Evolutionary conservation across 148 eudicot species (phyloP), one percentile per base, ranked within the genome.

Genomic region (Heliamphora exappendiculata): DNA sequence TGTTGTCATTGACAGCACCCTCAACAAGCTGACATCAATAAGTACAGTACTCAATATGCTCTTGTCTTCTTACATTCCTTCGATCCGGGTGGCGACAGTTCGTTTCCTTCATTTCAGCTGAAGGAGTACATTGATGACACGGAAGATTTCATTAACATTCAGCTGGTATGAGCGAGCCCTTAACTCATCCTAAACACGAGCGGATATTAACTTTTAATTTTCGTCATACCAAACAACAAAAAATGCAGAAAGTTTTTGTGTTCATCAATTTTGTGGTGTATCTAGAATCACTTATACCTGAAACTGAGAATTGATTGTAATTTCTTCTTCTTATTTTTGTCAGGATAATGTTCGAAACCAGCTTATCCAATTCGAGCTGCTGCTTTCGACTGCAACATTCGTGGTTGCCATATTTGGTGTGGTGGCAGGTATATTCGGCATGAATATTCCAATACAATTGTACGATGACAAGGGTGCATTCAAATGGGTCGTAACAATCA

Each of bases 81-180:
- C 13, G 29, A 60, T 60, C 29, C 29, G 65, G 65, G 29, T 60
- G 37, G 29, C 26, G 37, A 17, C n/a, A 14, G 47, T n/a, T 62
- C 60, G 64, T 58, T 44, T 85, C 28, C 34, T 75, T 79, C 74
- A 42, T 88, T 85, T 78, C 93, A 96, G 99, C 88, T 96, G 69
- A 93, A 93, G 89, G 99, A 96, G 88, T 94, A 94, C 79, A 94
- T 94, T 78, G 98, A 94, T 79, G 97, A 96, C 84, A 93, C 99
- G 0, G 99, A 96, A 84, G 99, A 93, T 82, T 93, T 93, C 81
- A 93, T 96, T 47, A 96, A 96, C 81, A 96, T 96, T 81, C 94
- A 93, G 80, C 89, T 96, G 98, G 99, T 96, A 91, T 68, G 90
- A 81, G 12, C 37, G n/a, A n/a, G n/a, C 57, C 37, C 42, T 67